Evolutionary conservation across 371 early-diverging fungal genomes (phyloP).

Genomic region (Homolaphlyctis polyrhiza): DNA sequence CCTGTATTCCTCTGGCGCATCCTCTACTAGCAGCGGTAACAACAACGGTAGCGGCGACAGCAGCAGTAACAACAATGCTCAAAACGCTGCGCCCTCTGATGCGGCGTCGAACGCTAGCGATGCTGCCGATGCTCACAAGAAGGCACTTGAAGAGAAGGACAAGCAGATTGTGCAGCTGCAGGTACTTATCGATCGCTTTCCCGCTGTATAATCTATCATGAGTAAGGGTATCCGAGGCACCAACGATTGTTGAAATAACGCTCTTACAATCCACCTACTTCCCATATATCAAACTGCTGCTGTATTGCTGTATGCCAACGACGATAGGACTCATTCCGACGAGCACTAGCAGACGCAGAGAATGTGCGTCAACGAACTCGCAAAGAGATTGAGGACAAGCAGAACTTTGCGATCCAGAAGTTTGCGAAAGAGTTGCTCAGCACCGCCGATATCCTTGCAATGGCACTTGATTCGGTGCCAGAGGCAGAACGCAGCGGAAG

Average conservation of each 20-base stretch:
- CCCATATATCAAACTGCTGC: too few species aligned
- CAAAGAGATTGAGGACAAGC: constrained; percentile 76
- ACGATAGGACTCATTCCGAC: constrained; percentile 60
- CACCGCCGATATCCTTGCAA: constrained; percentile 82
- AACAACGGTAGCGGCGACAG: not conserved
- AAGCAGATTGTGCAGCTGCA: constrained; percentile 75
- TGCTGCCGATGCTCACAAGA: not conserved
- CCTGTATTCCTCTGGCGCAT: too few species aligned
- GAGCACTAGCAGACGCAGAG: constrained; percentile 87
- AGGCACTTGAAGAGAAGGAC: constrained; percentile 60
- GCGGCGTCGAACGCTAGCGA: not conserved
- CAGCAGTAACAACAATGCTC: not conserved
- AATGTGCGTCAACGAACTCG: constrained; percentile 88
- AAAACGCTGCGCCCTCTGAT: not conserved
- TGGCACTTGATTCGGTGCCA: constrained; percentile 83
- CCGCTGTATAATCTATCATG: too few species aligned
- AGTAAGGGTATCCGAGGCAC: too few species aligned
- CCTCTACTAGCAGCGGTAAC: too few species aligned
- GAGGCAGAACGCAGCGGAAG: constrained; percentile 36
- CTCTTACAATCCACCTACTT: too few species aligned
- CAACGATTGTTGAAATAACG: too few species aligned
- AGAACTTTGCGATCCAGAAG: constrained; percentile 86
- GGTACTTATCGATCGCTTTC: constrained; percentile 40
- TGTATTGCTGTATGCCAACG: too few species aligned
- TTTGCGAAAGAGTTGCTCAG: constrained; percentile 96